These are phyloP conservation scores for Caloboletus inedulis DNA, from an alignment of 1,284 basidiomycete species.

Conservation along the genomic window DNA sequence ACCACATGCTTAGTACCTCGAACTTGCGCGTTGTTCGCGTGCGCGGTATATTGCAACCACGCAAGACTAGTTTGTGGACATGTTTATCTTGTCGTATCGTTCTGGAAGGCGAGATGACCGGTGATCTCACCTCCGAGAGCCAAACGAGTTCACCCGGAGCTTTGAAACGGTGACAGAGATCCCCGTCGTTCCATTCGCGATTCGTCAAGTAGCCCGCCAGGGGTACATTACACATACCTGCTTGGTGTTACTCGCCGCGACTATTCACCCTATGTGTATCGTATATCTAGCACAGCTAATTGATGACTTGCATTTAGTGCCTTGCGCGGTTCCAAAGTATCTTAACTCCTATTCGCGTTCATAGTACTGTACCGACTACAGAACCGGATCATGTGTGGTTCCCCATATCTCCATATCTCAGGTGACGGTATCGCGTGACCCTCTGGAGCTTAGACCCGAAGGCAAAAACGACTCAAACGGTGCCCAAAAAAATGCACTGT, in stretches of 20 bases:
- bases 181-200: background rate
- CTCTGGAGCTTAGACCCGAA: no score
- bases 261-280: no score
- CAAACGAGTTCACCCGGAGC: background rate
- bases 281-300: no score
- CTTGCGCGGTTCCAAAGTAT: no score
- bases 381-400: no score
- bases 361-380: no score
- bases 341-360: no score
- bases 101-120: background rate
- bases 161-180: conserved; percentile 1
- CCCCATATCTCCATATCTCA: no score
- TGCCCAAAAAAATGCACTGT: no score
- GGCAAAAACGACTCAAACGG: no score
- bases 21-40: background rate
- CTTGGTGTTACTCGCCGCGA: background rate
- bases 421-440: no score
- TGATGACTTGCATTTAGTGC: no score
- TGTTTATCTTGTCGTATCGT: background rate
- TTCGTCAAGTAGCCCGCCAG: background rate
- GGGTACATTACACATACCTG: background rate
- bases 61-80: background rate
- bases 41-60: background rate
- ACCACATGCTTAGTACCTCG: background rate
- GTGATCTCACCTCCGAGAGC: background rate